A percentile compares a stretch with the other conserved stretches of the same genome.
These are phyloP conservation scores for Physcia stellaris DNA, from an alignment of 495 filamentous ascomycete species.

Conservation along the genomic window DNA sequence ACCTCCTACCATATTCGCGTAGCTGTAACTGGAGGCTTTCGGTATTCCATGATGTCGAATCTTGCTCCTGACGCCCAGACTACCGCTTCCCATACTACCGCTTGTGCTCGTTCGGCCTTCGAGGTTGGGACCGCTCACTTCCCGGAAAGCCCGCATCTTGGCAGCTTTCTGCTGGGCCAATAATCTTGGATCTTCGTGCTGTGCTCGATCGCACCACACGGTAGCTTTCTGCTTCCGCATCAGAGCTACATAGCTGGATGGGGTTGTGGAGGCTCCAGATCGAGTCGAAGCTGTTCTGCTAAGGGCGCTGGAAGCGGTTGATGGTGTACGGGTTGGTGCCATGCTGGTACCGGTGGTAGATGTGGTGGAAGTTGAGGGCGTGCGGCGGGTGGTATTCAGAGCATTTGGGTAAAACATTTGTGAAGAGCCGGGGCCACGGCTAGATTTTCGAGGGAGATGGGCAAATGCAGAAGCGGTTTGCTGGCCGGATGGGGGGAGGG, in stretches of 20 bases:
- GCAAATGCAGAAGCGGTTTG: slow-evolving; percentile 11
- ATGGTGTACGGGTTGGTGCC: slow-evolving; percentile 33
- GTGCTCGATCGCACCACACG: slow-evolving; percentile 94
- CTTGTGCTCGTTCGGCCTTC: slow-evolving; percentile 41
- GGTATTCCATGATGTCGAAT: slow-evolving; percentile 68
- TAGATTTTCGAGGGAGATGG: slow-evolving; percentile 7
- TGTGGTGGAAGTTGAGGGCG: slow-evolving; percentile 61
- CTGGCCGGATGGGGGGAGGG: slow-evolving; percentile 4
- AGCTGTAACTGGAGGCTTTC: slow-evolving; percentile 55
- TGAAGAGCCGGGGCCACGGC: slow-evolving; percentile 15
- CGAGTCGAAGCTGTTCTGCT: slow-evolving; percentile 64
- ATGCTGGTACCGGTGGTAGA: slow-evolving; percentile 41
- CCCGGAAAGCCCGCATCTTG: slow-evolving; percentile 68
- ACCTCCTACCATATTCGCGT: slow-evolving; percentile 57
- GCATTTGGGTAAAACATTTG: slow-evolving; percentile 22
- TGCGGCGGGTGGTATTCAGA: slow-evolving; percentile 39
- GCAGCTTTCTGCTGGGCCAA: slow-evolving; percentile 67
- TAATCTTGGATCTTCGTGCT: slow-evolving; percentile 79
- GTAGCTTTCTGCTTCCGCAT: slow-evolving; percentile 95
- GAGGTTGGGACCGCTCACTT: slow-evolving; percentile 48
- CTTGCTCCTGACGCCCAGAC: slow-evolving; percentile 49
- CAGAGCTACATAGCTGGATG: slow-evolving; percentile 77
- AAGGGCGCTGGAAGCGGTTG: slow-evolving; percentile 40
- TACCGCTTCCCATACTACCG: slow-evolving; percentile 40
- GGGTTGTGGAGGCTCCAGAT: slow-evolving; percentile 39